These are phyloP conservation scores for Sporothrix phasma DNA, from an alignment of 2,329 filamentous ascomycete species.

Conservation along the genomic window DNA sequence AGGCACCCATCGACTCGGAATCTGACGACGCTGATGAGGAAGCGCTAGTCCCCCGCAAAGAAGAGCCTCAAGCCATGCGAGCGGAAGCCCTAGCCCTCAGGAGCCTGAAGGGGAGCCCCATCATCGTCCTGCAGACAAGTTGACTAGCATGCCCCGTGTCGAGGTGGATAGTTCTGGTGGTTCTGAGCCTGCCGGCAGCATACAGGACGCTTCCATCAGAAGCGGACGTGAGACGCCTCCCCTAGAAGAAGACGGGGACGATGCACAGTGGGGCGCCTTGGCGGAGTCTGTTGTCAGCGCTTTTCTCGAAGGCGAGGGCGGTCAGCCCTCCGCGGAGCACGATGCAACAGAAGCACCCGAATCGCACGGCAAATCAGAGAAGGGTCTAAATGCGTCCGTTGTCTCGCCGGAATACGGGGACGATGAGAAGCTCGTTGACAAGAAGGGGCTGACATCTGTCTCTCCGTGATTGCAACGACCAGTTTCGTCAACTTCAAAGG, in stretches of 20 bases:
- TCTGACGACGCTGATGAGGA: background rate
- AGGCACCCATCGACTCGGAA: conserved; percentile 16
- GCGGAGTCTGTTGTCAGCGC: conserved; percentile 14
- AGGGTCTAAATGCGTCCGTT: background rate
- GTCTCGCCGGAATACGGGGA: background rate
- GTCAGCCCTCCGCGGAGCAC: background rate
- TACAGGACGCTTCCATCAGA: background rate
- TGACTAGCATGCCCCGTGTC: no score
- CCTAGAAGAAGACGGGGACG: background rate
- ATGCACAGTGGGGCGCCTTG: conserved; percentile 12
- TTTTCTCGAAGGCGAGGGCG: background rate
- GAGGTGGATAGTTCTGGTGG: background rate
- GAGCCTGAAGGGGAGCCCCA: background rate
- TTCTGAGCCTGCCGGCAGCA: background rate
- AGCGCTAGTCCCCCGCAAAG: background rate
- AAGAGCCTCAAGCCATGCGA: background rate
- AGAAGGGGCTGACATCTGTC: background rate
- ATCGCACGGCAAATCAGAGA: background rate
- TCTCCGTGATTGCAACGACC: background rate
- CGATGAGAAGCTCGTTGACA: background rate
- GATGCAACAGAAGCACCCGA: background rate
- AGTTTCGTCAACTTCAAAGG: no score
- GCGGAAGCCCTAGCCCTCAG: background rate
- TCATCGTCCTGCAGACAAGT: background rate
- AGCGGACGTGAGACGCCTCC: background rate